A percentile compares a stretch with the other conserved stretches of the same genome.
These are phyloP conservation scores for Primulina tabacum DNA, from an alignment of 257 asterid genomes.

Conservation along the genomic window DNA sequence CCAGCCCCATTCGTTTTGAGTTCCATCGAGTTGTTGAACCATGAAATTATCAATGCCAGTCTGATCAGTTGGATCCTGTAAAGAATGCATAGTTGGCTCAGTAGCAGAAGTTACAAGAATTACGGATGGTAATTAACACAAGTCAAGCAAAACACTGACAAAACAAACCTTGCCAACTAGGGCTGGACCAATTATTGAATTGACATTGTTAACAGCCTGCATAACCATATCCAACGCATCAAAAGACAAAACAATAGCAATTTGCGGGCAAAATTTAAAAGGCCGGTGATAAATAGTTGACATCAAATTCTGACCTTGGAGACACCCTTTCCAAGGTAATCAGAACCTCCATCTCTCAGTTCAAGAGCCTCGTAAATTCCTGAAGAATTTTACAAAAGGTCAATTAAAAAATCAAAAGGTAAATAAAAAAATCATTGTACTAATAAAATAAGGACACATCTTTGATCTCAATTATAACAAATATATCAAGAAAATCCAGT, in stretches of 20 bases:
- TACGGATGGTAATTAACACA: not conserved
- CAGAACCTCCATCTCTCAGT: slow-evolving; percentile 95
- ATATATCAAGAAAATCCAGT: not conserved
- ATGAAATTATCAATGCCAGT: slow-evolving; percentile 77
- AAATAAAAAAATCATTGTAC: not conserved
- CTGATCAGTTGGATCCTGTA: slow-evolving; percentile 54
- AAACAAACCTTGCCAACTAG: slow-evolving; percentile 85
- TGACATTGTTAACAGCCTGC: slow-evolving; percentile 88
- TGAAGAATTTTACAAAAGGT: slow-evolving; percentile 17
- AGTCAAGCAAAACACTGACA: not conserved
- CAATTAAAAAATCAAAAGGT: not conserved
- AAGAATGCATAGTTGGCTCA: not conserved
- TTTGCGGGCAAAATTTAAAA: not conserved
- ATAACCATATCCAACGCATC: slow-evolving; percentile 1
- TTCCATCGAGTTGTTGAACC: slow-evolving; percentile 97
- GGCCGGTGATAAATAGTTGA: not conserved
- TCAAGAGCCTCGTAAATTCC: slow-evolving; percentile 99
- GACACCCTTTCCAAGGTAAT: slow-evolving; percentile 97
- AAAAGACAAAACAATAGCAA: not conserved
- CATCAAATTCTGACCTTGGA: slow-evolving; percentile 54
- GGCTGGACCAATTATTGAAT: slow-evolving; percentile 85
- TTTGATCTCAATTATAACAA: not conserved
- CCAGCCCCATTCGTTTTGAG: slow-evolving; percentile 99
- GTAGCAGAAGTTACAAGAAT: not conserved
- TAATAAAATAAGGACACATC: not conserved